Base-by-base conservation (phyloP, 345 rosid genomes). In the Euclidium syriacum region DNA sequence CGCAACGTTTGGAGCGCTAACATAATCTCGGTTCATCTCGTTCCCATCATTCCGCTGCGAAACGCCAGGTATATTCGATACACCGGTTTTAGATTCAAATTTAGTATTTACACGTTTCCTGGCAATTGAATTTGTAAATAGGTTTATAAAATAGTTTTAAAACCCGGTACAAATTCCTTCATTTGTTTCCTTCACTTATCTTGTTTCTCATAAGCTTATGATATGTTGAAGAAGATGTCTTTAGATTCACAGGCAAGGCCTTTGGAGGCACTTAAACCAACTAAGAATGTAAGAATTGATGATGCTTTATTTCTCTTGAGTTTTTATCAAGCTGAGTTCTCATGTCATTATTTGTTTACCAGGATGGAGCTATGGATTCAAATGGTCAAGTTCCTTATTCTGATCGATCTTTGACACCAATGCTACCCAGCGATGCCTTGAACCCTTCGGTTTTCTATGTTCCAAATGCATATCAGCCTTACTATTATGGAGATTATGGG, bases 191-290 rank as follows among this genome's bases (percentile, higher is more conserved):
- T 78, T 85, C 35, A 88, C 83, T 63, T 52, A n/a, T 4, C 7
- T 10, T 35, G 53, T 56, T 52, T 47, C 15, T 20, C 42, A 83
- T 87, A 85, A 77, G 62, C 91, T 58, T 62, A 90, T 44, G 87
- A 80, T 60, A 57, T 85, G 70, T 65, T 85, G 75, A 81, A 85
- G 82, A 85, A 80, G 10, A 73, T 88, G 49, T 64, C 87, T 9
- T 20, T 85, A 40, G 88, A 81, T 54, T 65, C 86, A 4, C 81
- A 78, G 68, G 51, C 77, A 3, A 83, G 83, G 69, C 34, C 79
- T 6, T n/a, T n/a, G n/a, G 82, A 83, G 71, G n/a, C n/a, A n/a
- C n/a, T n/a, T n/a, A n/a, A n/a, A n/a, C 80, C 82, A 4, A 72
- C 72, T 12, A 88, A 83, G 62, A 85, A 85, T 85, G 96, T 85